Percentiles rank a stretch among this genome's conserved stretches.
Conservation (phyloP, 83 land plant species). For the Isoetes engelmannii region DNA sequence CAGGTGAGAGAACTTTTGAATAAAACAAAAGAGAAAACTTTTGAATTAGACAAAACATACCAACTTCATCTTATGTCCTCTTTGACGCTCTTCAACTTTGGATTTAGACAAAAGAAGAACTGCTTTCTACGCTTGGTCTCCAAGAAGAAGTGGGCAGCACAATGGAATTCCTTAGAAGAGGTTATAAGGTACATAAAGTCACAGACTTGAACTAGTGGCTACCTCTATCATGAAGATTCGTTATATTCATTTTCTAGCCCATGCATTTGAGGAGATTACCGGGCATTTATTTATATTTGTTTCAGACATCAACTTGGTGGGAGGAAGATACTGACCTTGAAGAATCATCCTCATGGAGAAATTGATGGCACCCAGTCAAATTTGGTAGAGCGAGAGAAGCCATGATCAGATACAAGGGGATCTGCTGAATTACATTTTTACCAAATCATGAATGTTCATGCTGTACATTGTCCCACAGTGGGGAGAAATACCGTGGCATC, state of each 20-base stretch:
- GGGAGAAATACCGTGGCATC: too few species aligned
- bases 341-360: conserved; percentile 68
- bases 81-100: background rate
- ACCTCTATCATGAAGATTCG: background rate
- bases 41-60: background rate
- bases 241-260: background rate
- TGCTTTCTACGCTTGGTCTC: conserved; percentile 74
- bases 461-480: too few species aligned
- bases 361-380: background rate
- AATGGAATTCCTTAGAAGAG: conserved; percentile 78
- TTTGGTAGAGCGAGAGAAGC: too few species aligned
- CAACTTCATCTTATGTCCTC: background rate
- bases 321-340: conserved; percentile 79
- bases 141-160: conserved; percentile 94
- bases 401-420: too few species aligned
- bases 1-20: conserved; percentile 35
- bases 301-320: conserved; percentile 89
- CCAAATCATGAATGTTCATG: too few species aligned
- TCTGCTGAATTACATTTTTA: too few species aligned
- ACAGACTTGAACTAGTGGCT: background rate
- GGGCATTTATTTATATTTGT: background rate
- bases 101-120: conserved; percentile 78
- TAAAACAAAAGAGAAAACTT: background rate
- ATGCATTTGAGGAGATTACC: background rate
- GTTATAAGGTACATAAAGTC: conserved; percentile 59